Percentiles rank a stretch among this genome's conserved stretches.
These are phyloP conservation scores for Zygotorulaspora florentina DNA, from an alignment of 805 yeast genomes.

Conservation along the genomic window DNA sequence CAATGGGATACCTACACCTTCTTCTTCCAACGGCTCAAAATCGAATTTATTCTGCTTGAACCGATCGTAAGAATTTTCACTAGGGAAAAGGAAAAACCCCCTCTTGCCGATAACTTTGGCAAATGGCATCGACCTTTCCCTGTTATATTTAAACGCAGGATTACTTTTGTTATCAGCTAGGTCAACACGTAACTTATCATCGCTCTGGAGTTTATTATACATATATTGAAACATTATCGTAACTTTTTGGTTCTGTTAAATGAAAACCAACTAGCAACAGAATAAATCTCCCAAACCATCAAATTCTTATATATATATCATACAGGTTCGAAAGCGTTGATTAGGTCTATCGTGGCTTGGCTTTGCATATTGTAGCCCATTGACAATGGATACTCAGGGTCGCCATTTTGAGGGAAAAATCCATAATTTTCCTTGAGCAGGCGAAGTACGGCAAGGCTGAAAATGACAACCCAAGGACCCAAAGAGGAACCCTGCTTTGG, in stretches of 20 bases:
- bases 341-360: too few species aligned
- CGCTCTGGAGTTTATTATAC: neutral
- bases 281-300: too few species aligned
- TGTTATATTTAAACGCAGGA: conserved; percentile 11
- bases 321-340: too few species aligned
- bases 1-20: conserved; percentile 21
- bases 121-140: conserved; percentile 8
- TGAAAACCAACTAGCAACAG: neutral
- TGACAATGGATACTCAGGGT: neutral
- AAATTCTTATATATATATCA: too few species aligned
- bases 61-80: conserved; percentile 15
- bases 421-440: neutral
- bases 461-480: neutral
- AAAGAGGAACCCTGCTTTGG: too few species aligned
- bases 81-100: conserved; percentile 18
- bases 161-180: conserved; percentile 1
- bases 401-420: neutral
- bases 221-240: neutral
- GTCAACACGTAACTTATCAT: conserved; percentile 2
- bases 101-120: conserved; percentile 3
- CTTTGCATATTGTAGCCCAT: neutral
- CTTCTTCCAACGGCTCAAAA: conserved; percentile 6
- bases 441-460: neutral
- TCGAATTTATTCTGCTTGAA: conserved; percentile 10
- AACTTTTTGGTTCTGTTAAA: neutral